phyloP scores from a whole-genome alignment of 805 yeast species.

The Torulaspora franciscae region DNA sequence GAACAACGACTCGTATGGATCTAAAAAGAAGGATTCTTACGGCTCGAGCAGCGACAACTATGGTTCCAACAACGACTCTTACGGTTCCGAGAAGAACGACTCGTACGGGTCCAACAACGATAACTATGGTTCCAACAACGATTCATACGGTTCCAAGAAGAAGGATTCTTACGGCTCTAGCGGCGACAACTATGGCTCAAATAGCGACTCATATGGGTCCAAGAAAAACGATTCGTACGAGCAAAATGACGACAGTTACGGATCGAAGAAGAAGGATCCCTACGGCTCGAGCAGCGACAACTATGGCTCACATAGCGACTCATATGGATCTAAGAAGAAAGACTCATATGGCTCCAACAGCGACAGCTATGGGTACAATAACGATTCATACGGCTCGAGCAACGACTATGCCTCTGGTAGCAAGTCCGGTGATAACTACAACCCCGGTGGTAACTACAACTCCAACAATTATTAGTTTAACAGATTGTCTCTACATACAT shows the following conservation, averaged over 20 bases:
- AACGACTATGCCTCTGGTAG: neutral
- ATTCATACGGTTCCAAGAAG: slow-evolving; percentile 22
- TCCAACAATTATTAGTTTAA: neutral
- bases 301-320: slow-evolving; percentile 13
- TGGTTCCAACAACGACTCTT: slow-evolving; percentile 27
- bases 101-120: slow-evolving; percentile 26
- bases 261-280: slow-evolving; percentile 16
- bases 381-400: slow-evolving; percentile 15
- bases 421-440: slow-evolving; percentile 1
- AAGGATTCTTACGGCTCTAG: slow-evolving; percentile 22
- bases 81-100: slow-evolving; percentile 28
- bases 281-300: slow-evolving; percentile 8
- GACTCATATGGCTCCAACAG: slow-evolving; percentile 28
- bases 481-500: neutral
- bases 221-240: slow-evolving; percentile 5
- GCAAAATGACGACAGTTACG: slow-evolving; percentile 15
- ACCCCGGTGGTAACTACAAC: neutral
- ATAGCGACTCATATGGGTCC: slow-evolving; percentile 31
- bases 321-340: slow-evolving; percentile 27
- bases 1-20: slow-evolving; percentile 19
- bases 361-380: slow-evolving; percentile 28
- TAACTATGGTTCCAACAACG: slow-evolving; percentile 7
- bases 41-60: slow-evolving; percentile 20
- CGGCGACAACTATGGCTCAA: slow-evolving; percentile 17
- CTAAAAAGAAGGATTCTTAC: slow-evolving; percentile 11